Conservation (phyloP, 2,329 filamentous ascomycete species). For the Exophiala bonariae region DNA sequence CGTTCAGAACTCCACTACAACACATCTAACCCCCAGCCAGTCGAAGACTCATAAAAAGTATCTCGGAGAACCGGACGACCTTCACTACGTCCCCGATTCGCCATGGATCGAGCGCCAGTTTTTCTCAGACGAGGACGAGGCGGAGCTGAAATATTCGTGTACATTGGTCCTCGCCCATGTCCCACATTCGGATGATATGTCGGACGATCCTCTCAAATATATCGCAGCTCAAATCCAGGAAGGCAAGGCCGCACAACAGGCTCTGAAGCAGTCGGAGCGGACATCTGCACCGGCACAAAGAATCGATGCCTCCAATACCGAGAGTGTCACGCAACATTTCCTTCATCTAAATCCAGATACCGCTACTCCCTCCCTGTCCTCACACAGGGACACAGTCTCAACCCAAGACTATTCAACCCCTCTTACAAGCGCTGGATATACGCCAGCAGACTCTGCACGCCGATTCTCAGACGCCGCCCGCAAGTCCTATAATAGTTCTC, state of each 20-base stretch:
- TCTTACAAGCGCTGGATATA: slow-evolving; percentile 28
- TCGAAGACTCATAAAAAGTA: slow-evolving; percentile 33
- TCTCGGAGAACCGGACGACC: slow-evolving; percentile 34
- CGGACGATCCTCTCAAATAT: slow-evolving; percentile 28
- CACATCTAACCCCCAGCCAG: slow-evolving; percentile 6
- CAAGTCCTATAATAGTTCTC: slow-evolving; percentile 17
- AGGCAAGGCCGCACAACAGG: slow-evolving; percentile 26
- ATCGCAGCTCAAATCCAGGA: slow-evolving; percentile 34
- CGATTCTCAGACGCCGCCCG: slow-evolving; percentile 26
- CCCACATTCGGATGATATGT: slow-evolving; percentile 29
- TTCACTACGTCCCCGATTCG: slow-evolving; percentile 32
- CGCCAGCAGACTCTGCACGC: slow-evolving; percentile 24
- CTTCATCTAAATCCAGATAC: slow-evolving; percentile 18
- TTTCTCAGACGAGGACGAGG: slow-evolving; percentile 35
- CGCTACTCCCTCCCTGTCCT: slow-evolving; percentile 23
- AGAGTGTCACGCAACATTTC: slow-evolving; percentile 23
- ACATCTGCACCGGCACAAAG: slow-evolving; percentile 12
- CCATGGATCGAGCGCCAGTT: slow-evolving; percentile 36
- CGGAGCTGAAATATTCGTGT: slow-evolving; percentile 37
- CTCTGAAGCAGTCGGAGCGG: slow-evolving; percentile 27
- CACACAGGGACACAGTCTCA: slow-evolving; percentile 21
- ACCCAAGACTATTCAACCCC: slow-evolving; percentile 26
- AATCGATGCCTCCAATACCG: slow-evolving; percentile 1
- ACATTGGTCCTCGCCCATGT: slow-evolving; percentile 26
- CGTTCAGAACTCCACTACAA: not conserved